Evolutionary conservation across 805 yeast genomes (phyloP).

Genomic region (Suhomyces faveliae): DNA sequence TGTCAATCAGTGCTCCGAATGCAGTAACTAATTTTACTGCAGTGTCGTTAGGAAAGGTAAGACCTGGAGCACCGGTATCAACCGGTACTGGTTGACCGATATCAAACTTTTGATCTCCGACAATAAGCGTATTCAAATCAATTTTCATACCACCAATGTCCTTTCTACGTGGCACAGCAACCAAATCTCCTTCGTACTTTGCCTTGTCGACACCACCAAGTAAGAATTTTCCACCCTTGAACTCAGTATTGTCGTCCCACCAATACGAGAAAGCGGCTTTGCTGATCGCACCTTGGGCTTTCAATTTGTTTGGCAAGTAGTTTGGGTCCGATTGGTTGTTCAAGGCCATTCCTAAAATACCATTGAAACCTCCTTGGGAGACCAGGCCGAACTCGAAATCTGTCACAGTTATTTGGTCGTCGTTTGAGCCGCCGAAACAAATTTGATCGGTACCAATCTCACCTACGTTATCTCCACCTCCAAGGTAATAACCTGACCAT

Average conservation of each 20-base stretch:
- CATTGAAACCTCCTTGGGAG: neutral
- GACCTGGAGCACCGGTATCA: too few relatives aligned
- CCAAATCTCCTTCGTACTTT: neutral
- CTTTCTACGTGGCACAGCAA: neutral
- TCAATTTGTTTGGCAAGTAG: neutral
- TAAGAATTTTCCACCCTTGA: neutral
- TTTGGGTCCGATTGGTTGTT: neutral
- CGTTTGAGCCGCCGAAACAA: neutral
- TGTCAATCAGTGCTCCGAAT: too few relatives aligned
- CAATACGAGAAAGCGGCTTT: neutral
- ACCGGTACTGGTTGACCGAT: too few relatives aligned
- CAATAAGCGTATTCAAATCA: neutral
- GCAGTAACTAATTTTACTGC: too few relatives aligned
- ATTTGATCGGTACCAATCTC: neutral
- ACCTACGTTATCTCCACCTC: neutral
- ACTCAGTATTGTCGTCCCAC: neutral
- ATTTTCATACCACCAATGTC: neutral
- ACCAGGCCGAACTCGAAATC: neutral
- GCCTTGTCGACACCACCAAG: neutral
- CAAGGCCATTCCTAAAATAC: neutral
- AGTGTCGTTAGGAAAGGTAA: too few relatives aligned
- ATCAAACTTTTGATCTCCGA: too few relatives aligned
- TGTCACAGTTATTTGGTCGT: neutral
- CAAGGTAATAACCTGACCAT: neutral
- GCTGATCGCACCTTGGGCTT: neutral